Evolutionary conservation across 2,329 filamentous ascomycete genomes (phyloP).

Genomic region (Botrytis squamosa): DNA sequence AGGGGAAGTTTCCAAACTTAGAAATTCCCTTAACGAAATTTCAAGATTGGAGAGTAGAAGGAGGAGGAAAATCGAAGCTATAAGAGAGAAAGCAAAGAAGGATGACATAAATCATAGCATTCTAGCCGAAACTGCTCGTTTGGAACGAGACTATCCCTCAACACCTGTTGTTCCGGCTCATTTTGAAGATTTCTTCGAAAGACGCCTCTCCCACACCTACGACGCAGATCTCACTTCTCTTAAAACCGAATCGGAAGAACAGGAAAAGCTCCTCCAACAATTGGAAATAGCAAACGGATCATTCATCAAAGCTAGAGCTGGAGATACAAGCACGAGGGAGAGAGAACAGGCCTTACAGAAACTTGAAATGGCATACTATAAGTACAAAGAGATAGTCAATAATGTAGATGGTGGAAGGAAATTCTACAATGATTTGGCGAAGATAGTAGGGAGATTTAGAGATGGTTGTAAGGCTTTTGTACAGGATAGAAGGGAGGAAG

Average conservation of each 20-base stretch:
- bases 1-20: constrained; percentile 71
- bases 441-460: constrained; percentile 80
- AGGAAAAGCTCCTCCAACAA: constrained; percentile 67
- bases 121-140: constrained; percentile 74
- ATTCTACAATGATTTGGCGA: constrained; percentile 94
- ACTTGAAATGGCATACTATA: constrained; percentile 87
- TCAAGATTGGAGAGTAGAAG: constrained; percentile 78
- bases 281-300: constrained; percentile 74
- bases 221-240: constrained; percentile 73
- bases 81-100: constrained; percentile 75
- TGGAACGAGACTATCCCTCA: constrained; percentile 84
- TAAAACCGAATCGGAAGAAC: constrained; percentile 70
- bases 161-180: constrained; percentile 83
- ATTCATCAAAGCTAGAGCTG: constrained; percentile 68
- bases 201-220: constrained; percentile 71
- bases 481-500: constrained; percentile 77
- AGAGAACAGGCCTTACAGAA: constrained; percentile 83
- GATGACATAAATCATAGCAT: constrained; percentile 90
- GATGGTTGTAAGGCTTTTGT: constrained; percentile 79
- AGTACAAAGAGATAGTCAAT: constrained; percentile 92
- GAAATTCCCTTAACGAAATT: constrained; percentile 81
- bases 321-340: constrained; percentile 62
- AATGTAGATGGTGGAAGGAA: constrained; percentile 90
- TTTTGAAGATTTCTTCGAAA: constrained; percentile 89
- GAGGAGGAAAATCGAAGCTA: constrained; percentile 72